Base-by-base conservation (phyloP, 805 yeast species). In the Yamadazyma philogaea region DNA sequence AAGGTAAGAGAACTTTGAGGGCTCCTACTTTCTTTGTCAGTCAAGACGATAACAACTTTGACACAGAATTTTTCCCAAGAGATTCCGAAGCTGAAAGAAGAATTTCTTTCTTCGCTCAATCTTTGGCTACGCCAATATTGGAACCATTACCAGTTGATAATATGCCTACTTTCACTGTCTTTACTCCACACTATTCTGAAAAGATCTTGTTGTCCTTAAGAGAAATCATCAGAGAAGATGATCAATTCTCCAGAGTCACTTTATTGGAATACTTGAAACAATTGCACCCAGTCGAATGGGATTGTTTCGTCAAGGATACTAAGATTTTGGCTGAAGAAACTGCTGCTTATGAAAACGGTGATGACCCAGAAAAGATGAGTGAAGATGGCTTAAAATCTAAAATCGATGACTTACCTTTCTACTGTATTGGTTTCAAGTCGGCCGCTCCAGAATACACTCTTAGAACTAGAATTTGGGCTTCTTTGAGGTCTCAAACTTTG, bases 41-140 rank as follows among this genome's bases (percentile, higher is more conserved):
- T 48, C 99, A 95, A 71, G 99, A 93, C 70, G 99, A 93, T 70
- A 79, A 79, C 69, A 85, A 89, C 61, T 87, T 90, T 59, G 95
- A 87, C 52, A 87, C 97, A 52, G 97, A 91, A 75, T 95, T 88
- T 63, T 93, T 93, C 87, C 98, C 99, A 55, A 78, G 82, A 59
- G 81, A 91, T 68, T 88, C 96, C 34, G 99, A 93, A 70, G 99
- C 99, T 51, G 99, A 95, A 74, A 90, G 99, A 77, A 93, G 99
- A 78, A 90, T 93, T 56, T 87, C 97, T 46, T 93, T 95, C 85
- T 93, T 93, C 73, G 99, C 99, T 46, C 99, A 93, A 70, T 90
- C 98, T 8, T 77, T 93, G 68, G 95, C 99, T 40, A 93, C 99
- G 46, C 99, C 99, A 55, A 90, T 93, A 57, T 96, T 96, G 50